phyloP scores from a whole-genome alignment of 352 stramenopile genomes.

The Pilasporangium apinafurcum region DNA sequence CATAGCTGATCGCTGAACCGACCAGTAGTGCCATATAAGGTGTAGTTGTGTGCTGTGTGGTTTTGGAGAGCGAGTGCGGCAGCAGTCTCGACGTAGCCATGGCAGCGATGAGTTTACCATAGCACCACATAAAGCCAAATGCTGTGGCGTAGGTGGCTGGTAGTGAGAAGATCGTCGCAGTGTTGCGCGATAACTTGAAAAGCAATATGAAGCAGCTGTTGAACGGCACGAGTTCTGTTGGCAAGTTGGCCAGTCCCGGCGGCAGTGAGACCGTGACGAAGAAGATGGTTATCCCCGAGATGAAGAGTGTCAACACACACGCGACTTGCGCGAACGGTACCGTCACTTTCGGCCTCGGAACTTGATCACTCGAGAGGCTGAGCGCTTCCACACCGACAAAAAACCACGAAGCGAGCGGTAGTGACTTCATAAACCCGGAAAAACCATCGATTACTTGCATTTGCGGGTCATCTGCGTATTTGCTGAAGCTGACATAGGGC shows the following conservation, averaged over 20 bases:
- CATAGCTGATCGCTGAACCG: conserved; percentile 3
- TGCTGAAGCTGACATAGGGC: conserved; percentile 1
- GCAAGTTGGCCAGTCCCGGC: conserved; percentile 13
- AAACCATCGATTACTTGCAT: conserved; percentile 10
- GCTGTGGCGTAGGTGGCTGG: conserved; percentile 44
- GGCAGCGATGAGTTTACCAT: conserved; percentile 38
- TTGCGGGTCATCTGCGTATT: neutral
- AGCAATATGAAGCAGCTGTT: conserved; percentile 25
- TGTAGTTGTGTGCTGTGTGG: conserved; percentile 3
- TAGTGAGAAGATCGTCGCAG: conserved; percentile 28
- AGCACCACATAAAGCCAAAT: conserved; percentile 52
- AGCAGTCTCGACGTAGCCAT: conserved; percentile 41
- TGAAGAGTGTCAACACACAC: conserved; percentile 26
- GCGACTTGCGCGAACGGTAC: conserved; percentile 36
- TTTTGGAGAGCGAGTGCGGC: conserved; percentile 19
- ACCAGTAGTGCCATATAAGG: conserved; percentile 16
- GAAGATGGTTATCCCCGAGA: conserved; percentile 22
- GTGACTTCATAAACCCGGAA: conserved; percentile 20
- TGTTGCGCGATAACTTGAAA: conserved; percentile 9
- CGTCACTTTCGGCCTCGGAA: no score
- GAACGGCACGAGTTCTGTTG: conserved; percentile 19
- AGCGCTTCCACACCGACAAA: conserved; percentile 43
- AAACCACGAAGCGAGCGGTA: conserved; percentile 32
- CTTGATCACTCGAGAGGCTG: conserved; percentile 9
- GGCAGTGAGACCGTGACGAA: conserved; percentile 22